Base-by-base conservation (phyloP, 2,329 filamentous ascomycete species). In the Aureobasidium namibiae region DNA sequence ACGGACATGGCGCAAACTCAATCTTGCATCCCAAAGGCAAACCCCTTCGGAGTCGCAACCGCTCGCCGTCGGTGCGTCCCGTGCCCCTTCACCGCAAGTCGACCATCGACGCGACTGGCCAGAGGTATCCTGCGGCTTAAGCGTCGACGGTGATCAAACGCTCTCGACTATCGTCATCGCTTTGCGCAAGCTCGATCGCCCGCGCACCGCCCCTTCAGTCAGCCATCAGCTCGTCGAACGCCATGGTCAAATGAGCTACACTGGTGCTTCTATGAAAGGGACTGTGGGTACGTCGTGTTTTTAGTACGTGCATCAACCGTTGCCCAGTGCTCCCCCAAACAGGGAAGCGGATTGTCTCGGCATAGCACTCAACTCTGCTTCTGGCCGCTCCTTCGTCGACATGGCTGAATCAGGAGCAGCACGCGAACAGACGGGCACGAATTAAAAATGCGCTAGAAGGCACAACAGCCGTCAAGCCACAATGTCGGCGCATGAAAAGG, bases 311-410 rank as follows among this genome's bases (percentile, higher is more conserved):
- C 52, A 39, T 11, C 52, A 33, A 54, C 50, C 39, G 52, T 44
- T 44, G 52, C 38, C 31, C 52, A 45, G 52, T 44, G 52, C 52
- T 56, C 18, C n/a, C 52, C 36, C 31, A 39, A 56, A 56, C 38
- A 56, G 52, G 52, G 31, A 56, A 56, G 33, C 38, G 52, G 52
- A 45, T 33, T 34, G 52, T 56, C 52, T 56, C 52, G 52, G 52
- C 52, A 56, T 11, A 18, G n/a, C 11, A 42, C n/a, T 16, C 23
- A 36, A 41, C 16, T 18, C 52, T 45, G 41, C 39, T 29, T 56
- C 31, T 34, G 39, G 52, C 33, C 11, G 39, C 26, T 56, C 52
- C 39, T 56, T 45, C 14, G 29, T 45, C 39, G 38, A 34, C 36
- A 18, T 33, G 39, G 29, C 38, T 56, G 26, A 33, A 24, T 45